Conservation (phyloP, 768 basidiomycete species). For the Trametes sanguinea region DNA sequence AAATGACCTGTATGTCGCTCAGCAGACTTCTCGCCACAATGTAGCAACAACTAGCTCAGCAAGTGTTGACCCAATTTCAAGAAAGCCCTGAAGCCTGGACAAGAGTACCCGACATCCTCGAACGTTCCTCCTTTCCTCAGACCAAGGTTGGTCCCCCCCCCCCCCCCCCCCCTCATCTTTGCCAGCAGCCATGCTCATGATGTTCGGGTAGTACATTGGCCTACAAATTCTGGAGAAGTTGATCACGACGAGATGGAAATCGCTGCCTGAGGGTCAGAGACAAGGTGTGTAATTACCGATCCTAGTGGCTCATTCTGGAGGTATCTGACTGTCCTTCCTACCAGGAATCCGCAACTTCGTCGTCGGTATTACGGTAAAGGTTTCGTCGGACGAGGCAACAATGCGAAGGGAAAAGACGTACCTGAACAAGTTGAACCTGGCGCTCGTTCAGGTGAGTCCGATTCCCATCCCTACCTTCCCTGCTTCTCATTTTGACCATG, state of each 20-base stretch:
- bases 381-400: constrained; percentile 85
- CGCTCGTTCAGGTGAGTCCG: constrained; percentile 78
- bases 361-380: constrained; percentile 89
- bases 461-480: background rate
- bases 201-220: constrained; percentile 77
- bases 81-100: constrained; percentile 98
- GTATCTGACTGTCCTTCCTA: background rate
- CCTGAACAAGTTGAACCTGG: constrained; percentile 94
- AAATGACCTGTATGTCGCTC: constrained; percentile 14
- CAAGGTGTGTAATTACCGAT: constrained; percentile 55
- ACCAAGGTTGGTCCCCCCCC: constrained; percentile 62
- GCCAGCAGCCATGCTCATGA: background rate
- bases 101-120: constrained; percentile 91
- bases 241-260: constrained; percentile 94
- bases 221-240: constrained; percentile 96
- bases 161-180: constrained; percentile 26
- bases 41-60: constrained; percentile 95
- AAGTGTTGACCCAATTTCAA: constrained; percentile 92
- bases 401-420: constrained; percentile 93
- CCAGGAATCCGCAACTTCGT: constrained; percentile 95
- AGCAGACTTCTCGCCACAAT: constrained; percentile 13
- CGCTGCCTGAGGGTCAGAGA: constrained; percentile 90
- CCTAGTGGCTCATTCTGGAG: background rate
- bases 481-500: background rate
- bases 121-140: constrained; percentile 81